Evolutionary conservation across 306 rosid genomes (phyloP), one percentile per base, ranked within the genome.

Genomic region (Dryas alaskensis): DNA sequence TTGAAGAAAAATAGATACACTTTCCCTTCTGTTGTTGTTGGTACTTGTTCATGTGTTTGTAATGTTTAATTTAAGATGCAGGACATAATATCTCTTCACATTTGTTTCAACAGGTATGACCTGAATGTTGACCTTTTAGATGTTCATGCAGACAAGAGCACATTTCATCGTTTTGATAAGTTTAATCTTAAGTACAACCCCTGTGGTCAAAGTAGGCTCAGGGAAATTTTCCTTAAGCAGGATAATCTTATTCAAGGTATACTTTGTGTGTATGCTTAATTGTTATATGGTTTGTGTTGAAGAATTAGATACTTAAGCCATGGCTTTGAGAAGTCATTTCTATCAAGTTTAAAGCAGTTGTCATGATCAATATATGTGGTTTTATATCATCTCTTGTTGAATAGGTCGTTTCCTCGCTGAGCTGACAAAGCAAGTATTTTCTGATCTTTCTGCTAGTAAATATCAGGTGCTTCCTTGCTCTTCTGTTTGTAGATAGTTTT

Each of bases 91-190:
- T 76, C 47, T 72, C 9, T 43, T 79, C 64, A 66, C 59, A 49
- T 78, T 66, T 85, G 60, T 76, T 52, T 69, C 81, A 37, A 80
- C 93, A 95, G 99, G 82, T 85, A 95, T 52, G 99, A 95, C 84
- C 92, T 95, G 77, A 95, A 95, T 83, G 99, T 95, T 77, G 98
- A 95, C 89, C 99, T 95, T 85, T 84, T 95, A 86, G 99, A 95
- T 74, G 99, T 95, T 85, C 99, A 95, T 43, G 99, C 99, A 52
- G 99, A 95, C 96, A 95, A 95, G 89, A 95, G 98, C 81, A 95
- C 99, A 57, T 95, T 95, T 86, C 99, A 95, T 82, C 98, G 99
- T 46, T 95, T 95, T 82, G 99, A 95, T 80, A 95, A 95, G 81
- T 95, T 95, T 80, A 95, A 95, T 83, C 97, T 95, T 37, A 95